Evolutionary conservation across 148 eudicot genomes (phyloP).

Genomic region (Suaeda aralocaspica): DNA sequence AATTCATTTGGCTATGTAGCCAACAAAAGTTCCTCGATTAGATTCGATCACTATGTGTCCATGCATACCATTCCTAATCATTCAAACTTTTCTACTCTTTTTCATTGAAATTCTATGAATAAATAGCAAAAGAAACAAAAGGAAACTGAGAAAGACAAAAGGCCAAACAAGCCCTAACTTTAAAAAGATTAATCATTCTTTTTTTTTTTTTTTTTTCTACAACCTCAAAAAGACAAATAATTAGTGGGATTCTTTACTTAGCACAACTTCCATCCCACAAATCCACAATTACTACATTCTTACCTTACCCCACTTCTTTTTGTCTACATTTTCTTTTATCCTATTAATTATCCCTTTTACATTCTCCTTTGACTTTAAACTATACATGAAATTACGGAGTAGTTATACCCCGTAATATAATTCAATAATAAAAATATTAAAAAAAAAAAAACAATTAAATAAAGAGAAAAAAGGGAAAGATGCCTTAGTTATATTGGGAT

Average conservation of each 20-base stretch:
- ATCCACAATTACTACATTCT: slow-evolving; percentile 6
- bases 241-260: slow-evolving; percentile 39
- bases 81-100: not conserved
- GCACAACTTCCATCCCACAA: slow-evolving; percentile 15
- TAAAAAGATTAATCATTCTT: slow-evolving; percentile 28
- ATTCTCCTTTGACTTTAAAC: not conserved
- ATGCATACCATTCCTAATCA: slow-evolving; percentile 1
- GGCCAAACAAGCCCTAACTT: slow-evolving; percentile 14
- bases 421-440: too few relatives aligned
- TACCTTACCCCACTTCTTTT: slow-evolving; percentile 30
- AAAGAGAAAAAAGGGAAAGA: not conserved
- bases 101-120: slow-evolving; percentile 12
- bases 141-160: slow-evolving; percentile 21
- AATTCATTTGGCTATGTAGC: too few relatives aligned
- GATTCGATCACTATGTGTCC: not conserved
- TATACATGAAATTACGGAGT: slow-evolving; percentile 9
- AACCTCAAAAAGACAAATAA: slow-evolving; percentile 38
- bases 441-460: too few relatives aligned
- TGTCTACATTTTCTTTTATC: slow-evolving; percentile 21
- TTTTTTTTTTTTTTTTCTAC: slow-evolving; percentile 1
- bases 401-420: too few relatives aligned
- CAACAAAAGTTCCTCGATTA: too few relatives aligned
- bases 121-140: slow-evolving; percentile 30
- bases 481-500: not conserved
- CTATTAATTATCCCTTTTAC: not conserved